Percentiles rank a stretch among this genome's conserved stretches.
Conservation (phyloP, 352 stramenopile species). For the Pythium monospermum region DNA sequence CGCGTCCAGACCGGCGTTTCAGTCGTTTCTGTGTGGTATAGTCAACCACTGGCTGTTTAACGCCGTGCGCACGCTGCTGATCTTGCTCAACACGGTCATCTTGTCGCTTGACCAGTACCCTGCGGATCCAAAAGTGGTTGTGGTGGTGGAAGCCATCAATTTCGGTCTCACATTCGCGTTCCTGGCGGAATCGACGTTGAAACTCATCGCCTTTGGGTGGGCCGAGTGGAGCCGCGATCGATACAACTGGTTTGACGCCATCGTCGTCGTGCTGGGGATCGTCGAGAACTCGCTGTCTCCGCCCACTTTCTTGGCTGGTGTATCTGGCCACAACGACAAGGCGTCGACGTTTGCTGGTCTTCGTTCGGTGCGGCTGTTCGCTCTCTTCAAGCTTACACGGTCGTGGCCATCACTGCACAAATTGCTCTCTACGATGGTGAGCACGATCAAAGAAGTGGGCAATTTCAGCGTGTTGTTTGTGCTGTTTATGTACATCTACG, state of each 20-base stretch:
- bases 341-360: constrained; percentile 64
- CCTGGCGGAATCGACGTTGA: constrained; percentile 49
- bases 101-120: constrained; percentile 79
- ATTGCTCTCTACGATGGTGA: constrained; percentile 88
- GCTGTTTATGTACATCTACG: constrained; percentile 93
- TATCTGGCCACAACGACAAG: constrained; percentile 11
- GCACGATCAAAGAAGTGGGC: constrained; percentile 84
- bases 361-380: constrained; percentile 82
- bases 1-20: constrained; percentile 1
- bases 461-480: constrained; percentile 91
- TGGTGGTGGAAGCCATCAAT: constrained; percentile 54
- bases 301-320: constrained; percentile 26
- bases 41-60: constrained; percentile 57
- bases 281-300: constrained; percentile 42
- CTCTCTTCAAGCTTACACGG: constrained; percentile 88
- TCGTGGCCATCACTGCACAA: constrained; percentile 90
- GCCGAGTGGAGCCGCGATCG: constrained; percentile 41
- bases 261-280: constrained; percentile 43
- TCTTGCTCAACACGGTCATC: constrained; percentile 82
- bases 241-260: constrained; percentile 81
- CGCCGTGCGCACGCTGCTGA: constrained; percentile 45
- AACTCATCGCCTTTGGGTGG: constrained; percentile 65
- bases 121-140: constrained; percentile 33
- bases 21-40: constrained; percentile 21
- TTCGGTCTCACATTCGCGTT: constrained; percentile 55